Base-by-base conservation (phyloP, 2,329 filamentous ascomycete genomes). In the Penicillium sp. region DNA sequence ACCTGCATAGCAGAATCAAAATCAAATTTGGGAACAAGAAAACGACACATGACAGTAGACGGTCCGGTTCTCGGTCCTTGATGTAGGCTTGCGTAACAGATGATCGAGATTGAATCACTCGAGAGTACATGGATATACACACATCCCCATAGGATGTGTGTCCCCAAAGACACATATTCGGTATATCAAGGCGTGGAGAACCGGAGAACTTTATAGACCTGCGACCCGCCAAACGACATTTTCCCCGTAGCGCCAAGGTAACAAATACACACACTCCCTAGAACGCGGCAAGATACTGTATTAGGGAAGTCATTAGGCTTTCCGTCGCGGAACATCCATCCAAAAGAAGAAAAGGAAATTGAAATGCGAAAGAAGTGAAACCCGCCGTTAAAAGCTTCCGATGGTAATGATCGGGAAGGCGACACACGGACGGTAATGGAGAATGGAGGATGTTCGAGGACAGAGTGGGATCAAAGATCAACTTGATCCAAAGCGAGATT, bases 241-340 rank as follows among this genome's bases (percentile, higher is more conserved):
- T 67, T 66, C 64, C 64, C 69, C 63, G 53, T 65, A 70, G 69
- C 71, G 70, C 71, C 71, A 67, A 71, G 65, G 64, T 68, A 69
- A 66, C 57, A 65, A 61, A 66, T 60, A 61, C 55, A 63, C 53
- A 66, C 57, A 62, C 59, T 61, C 66, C 69, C 66, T 62, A 69
- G 59, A 66, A 66, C 65, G 62, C 66, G 61, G 62, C 61, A 67
- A 69, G 58, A 69, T 63, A 61, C 61, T 62, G 65, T 66, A 70
- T 72, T 71, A 72, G 64, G 64, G 64, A 67, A 56, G 66, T 69
- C 68, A 68, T 68, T 69, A 69, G 61, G 60, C 61, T 61, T 42
- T 63, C 61, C 64, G 59, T 66, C 63, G 63, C 62, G 56, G 63
- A 62, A 56, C 59, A 60, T 66, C 60, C 60, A 55, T 58, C 60